Base-by-base conservation (phyloP, 2,329 filamentous ascomycete genomes). In the Pseudocercospora cruenta region DNA sequence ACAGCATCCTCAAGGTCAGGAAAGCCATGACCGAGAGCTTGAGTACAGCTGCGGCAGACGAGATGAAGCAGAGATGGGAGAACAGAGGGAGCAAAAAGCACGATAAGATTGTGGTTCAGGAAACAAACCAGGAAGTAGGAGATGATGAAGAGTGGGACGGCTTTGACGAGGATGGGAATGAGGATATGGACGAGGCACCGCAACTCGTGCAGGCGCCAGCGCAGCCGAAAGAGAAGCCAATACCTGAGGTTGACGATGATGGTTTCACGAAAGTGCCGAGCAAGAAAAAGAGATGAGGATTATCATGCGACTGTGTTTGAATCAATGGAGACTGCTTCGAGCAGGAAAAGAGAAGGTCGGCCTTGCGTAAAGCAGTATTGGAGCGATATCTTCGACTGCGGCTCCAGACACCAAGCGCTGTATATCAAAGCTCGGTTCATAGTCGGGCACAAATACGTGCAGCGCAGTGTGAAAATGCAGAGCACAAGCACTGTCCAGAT, bases 11-110 rank as follows among this genome's bases (percentile, higher is more conserved):
- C 78, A 83, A 84, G 60, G 81, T 94, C 69, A 84, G 88, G 73
- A 82, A 83, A 65, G 85, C 91, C 75, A 88, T 89, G 76, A 88
- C 88, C 60, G 82, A 84, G 65, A 84, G 86, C 68, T 91, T 91
- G 16, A 84, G 89, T 64, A 90, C 91, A 69, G 80, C 97, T 95
- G 94, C 97, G 78, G 93, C 92, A 71, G 92, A 90, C 63, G 91
- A 88, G 31, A 88, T 87, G 63, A 87, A 90, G 68, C 86, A 95
- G 10, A 92, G 93, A 19, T 84, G 84, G 69, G 85, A 88, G 75
- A 91, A 97, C 67, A 81, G 96, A 77, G 85, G 86, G 59, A 81
- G 92, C 70, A 85, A 89, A 74, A 83, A 83, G 67, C 85, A 63
- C n/a, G 67, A 73, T 57, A 64, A 91, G 76, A 89, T 89, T 73